These are phyloP conservation scores for Tylopilus intermedius DNA, from an alignment of 768 basidiomycete genomes.

Conservation along the genomic window DNA sequence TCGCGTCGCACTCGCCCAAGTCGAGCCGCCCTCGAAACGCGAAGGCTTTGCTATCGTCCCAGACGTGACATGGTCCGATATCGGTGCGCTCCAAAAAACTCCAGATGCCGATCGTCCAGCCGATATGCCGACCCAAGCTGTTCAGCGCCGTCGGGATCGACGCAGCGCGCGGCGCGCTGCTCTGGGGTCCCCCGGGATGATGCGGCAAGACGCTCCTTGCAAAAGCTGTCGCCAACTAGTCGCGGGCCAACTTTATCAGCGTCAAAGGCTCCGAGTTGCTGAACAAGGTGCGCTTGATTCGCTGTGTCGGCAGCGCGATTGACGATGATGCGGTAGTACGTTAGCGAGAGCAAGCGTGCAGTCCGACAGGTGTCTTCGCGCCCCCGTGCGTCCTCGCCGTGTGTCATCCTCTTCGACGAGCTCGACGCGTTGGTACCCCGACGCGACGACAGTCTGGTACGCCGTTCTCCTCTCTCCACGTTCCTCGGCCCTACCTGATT, in stretches of 20 bases:
- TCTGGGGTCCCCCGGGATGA: conserved; percentile 99
- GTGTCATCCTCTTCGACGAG: conserved; percentile 94
- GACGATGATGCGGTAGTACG: conserved; percentile 57
- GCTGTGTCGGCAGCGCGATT: neutral
- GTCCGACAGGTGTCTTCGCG: conserved; percentile 92
- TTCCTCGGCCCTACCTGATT: too few relatives aligned
- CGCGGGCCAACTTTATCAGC: conserved; percentile 92
- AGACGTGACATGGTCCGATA: conserved; percentile 90
- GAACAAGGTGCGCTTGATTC: conserved; percentile 76
- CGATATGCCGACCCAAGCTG: conserved; percentile 83
- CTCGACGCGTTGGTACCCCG: conserved; percentile 88
- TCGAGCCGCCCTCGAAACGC: conserved; percentile 94
- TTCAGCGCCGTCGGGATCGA: conserved; percentile 87
- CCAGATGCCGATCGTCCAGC: conserved; percentile 97
- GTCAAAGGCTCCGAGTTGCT: conserved; percentile 95
- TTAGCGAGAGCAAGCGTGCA: conserved; percentile 94
- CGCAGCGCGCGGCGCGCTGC: conserved; percentile 85
- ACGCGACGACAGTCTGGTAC: conserved; percentile 81
- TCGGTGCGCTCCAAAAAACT: conserved; percentile 95
- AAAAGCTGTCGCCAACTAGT: conserved; percentile 96
- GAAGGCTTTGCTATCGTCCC: conserved; percentile 98
- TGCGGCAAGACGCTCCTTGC: conserved; percentile 98
- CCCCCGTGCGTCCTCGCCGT: conserved; percentile 89
- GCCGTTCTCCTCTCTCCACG: too few relatives aligned
- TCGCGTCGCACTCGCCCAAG: conserved; percentile 55